Evolutionary conservation across 2,329 filamentous ascomycete species (phyloP), one percentile per base, ranked within the genome.

Genomic region (Aschersonia sp.): DNA sequence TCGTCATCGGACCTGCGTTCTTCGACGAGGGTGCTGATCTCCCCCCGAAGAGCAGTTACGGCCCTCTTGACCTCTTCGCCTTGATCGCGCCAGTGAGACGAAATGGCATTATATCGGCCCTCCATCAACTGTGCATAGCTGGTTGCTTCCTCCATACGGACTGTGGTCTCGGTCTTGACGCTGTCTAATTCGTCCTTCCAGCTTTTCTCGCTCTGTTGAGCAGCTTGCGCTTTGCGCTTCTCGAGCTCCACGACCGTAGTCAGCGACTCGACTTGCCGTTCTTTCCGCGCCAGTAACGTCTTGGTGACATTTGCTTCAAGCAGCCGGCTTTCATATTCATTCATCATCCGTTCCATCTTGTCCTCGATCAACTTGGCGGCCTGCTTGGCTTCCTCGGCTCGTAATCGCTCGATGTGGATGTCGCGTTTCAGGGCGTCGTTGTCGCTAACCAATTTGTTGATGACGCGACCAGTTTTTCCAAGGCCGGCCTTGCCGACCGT

Each of bases 401-500:
- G 73, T 47, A 83, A 60, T 22, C 71, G 70, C 62, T 85, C 81
- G 49, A 83, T 76, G 56, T 82, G 72, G 49, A 85, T 70, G 53
- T 90, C 85, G 46, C 85, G 76, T 56, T 85, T 85, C 43, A 90
- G 69, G 41, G 80, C 75, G 58, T 90, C 85, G 55, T 88, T 88
- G 59, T 90, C 85, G 47, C 81, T 81, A 59, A 87, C 85, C 47
- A 92, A 74, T 58, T 80, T 79, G 65, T 92, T 87, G 62, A 92
- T 90, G 46, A 87, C 83, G 35, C 83, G 73, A 7, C 83, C 83
- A 8, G 81, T 86, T 68, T 87, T 87, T 42, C 83, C 83, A 2
- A 83, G 66, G 3, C 78, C 80, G 6, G 81, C 81, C 58, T 82
- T 81, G 54, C 81, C 81, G 43, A 85, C 75, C 4, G 80, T 80